Evolutionary conservation across 225 moss, liverwort and hornwort genomes (phyloP).

Genomic region (Physcomitrellopsis africana): DNA sequence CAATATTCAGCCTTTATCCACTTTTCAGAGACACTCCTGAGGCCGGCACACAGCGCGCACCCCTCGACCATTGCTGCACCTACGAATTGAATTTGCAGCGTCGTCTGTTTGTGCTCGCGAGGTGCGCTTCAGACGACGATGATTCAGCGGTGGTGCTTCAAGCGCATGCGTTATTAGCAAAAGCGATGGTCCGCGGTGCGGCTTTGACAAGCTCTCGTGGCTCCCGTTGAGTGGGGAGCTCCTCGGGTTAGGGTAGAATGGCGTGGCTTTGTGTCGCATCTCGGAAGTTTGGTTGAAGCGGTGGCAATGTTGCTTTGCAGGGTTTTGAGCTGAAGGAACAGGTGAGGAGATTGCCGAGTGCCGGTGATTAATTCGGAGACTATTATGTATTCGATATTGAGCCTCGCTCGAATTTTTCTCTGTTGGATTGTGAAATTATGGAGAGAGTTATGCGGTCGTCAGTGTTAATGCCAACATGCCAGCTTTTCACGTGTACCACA

Average conservation of each 20-base stretch:
- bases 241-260: background rate
- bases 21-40: background rate
- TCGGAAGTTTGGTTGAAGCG: too few species aligned
- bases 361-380: too few species aligned
- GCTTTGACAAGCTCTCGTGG: background rate
- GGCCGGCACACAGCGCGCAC: constrained; percentile 24
- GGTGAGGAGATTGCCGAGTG: too few species aligned
- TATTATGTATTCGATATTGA: too few species aligned
- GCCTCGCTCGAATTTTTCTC: too few species aligned
- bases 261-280: background rate
- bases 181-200: background rate
- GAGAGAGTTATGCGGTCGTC: too few species aligned
- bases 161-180: background rate
- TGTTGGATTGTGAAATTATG: too few species aligned
- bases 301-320: too few species aligned
- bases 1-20: too few species aligned
- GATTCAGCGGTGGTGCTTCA: background rate
- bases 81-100: background rate
- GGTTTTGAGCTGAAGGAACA: too few species aligned
- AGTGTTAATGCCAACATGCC: too few species aligned
- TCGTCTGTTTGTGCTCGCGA: background rate
- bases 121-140: constrained; percentile 4
- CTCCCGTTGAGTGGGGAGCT: background rate
- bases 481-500: too few species aligned
- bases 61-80: background rate